Evolutionary conservation across 352 stramenopile genomes (phyloP).

Genomic region (Phytophthora sojae): DNA sequence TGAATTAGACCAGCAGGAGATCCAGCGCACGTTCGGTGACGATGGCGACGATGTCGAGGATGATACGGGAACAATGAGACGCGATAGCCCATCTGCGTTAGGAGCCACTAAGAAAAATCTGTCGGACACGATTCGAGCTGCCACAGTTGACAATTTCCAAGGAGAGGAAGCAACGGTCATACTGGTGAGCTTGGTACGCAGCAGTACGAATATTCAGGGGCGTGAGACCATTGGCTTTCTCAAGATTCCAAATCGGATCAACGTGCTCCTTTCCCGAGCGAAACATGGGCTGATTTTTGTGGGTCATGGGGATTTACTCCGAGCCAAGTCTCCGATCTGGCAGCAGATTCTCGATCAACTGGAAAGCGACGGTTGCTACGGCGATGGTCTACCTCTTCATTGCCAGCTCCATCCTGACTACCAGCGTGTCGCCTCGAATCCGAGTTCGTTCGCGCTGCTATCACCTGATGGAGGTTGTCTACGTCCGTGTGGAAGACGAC

Average conservation of each 20-base stretch:
- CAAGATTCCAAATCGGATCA: conserved; percentile 72
- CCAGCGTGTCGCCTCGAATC: conserved; percentile 25
- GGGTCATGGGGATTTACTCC: conserved; percentile 52
- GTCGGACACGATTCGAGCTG: conserved; percentile 44
- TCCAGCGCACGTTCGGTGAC: conserved; percentile 51
- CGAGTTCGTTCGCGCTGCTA: conserved; percentile 49
- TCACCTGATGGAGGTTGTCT: conserved; percentile 81
- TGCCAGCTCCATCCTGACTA: conserved; percentile 47
- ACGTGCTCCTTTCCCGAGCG: conserved; percentile 71
- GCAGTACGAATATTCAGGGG: conserved; percentile 44
- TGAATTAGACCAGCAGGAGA: conserved; percentile 49
- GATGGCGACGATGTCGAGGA: conserved; percentile 39
- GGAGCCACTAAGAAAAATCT: conserved; percentile 43
- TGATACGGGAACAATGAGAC: conserved; percentile 2
- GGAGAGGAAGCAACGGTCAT: conserved; percentile 80
- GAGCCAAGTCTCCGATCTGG: conserved; percentile 55
- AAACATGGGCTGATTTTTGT: conserved; percentile 68
- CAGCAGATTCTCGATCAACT: conserved; percentile 63
- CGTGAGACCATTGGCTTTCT: conserved; percentile 71
- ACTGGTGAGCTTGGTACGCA: conserved; percentile 70
- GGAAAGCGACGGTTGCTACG: conserved; percentile 46
- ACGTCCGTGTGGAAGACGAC: conserved; percentile 54
- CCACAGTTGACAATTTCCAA: conserved; percentile 81
- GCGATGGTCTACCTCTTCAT: conserved; percentile 51
- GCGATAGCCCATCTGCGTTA: conserved; percentile 3